Conservation (phyloP, 2,329 filamentous ascomycete genomes). For the Didymella pomorum region DNA sequence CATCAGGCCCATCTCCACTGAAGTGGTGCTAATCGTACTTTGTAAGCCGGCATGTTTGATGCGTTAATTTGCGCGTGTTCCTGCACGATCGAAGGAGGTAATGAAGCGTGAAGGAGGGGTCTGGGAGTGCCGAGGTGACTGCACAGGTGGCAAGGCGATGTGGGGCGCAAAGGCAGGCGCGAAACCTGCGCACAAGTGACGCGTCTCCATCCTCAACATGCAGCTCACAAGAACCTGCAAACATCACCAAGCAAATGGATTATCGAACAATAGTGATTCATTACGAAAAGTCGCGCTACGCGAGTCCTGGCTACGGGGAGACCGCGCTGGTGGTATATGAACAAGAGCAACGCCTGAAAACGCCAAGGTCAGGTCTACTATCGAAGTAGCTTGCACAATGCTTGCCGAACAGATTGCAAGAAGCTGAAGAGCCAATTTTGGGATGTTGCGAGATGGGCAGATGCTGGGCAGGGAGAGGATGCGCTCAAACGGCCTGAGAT, state of each 20-base stretch:
- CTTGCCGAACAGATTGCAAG: background rate
- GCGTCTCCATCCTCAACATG: background rate
- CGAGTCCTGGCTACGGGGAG: constrained; percentile 15
- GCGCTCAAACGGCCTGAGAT: constrained; percentile 11
- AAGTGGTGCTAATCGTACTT: background rate
- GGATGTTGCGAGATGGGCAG: background rate
- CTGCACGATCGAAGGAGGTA: constrained; percentile 1
- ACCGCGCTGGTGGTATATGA: constrained; percentile 19
- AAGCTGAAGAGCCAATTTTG: background rate
- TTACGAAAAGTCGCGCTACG: constrained; percentile 14
- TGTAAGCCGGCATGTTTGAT: background rate
- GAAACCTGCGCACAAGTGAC: background rate
- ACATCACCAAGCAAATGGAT: background rate
- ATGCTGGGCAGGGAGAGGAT: background rate
- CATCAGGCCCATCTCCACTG: background rate
- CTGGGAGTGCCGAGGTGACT: background rate
- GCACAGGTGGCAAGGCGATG: constrained; percentile 1
- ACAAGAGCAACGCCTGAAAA: constrained; percentile 7
- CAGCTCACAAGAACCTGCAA: background rate
- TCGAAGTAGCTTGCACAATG: constrained; percentile 4
- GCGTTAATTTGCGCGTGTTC: constrained; percentile 23
- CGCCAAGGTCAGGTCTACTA: constrained; percentile 18
- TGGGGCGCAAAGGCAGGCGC: too few species aligned
- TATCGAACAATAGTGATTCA: background rate
- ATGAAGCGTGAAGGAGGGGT: background rate